Evolutionary conservation across 306 rosid genomes (phyloP), one percentile per base, ranked within the genome.

Genomic region (Morella rubra): DNA sequence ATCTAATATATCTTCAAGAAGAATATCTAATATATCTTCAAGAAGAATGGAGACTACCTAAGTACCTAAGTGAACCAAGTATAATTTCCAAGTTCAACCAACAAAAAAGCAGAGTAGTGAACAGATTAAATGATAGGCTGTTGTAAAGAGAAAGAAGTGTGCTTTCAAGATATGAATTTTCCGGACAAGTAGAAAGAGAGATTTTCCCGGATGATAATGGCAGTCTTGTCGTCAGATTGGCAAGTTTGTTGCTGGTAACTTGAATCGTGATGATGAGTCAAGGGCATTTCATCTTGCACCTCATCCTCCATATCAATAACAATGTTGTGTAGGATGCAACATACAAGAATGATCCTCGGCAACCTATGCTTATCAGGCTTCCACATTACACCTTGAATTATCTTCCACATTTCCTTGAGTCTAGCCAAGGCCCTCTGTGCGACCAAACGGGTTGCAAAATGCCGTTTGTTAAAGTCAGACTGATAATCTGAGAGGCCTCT

Each of bases 371-470:
- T 91, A 69, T 93, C 93, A 62, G 98, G 96, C 82, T 85, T 90
- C 97, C 96, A 91, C 98, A 91, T 87, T 27, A 91, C 87, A 46
- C 98, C 96, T 69, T 86, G 84, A 56, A 93, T 93, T 76, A 93
- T 90, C 81, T 53, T 90, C 97, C 96, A 93, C 86, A 74, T 87
- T 76, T 90, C 91, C 79, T 93, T 93, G 83, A 93, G 55, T 86
- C 89, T 85, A 18, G 89, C 86, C 84, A 93, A 71, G 51, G 98
- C 98, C 75, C 85, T 85, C 78, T 86, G 89, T 0, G 91, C 97
- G 60, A 93, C 91, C 88, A 91, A 82, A 76, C 84, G 80, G 11
- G 93, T 91, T 55, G 90, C 87, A 6, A 24, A 82, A 55, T 87
- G 88, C 77, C 89, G 87, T 82, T 78, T 87, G 52, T 91, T 90